phyloP scores from a whole-genome alignment of 169 alveolate genomes.

The Plasmodium gonderi region DNA sequence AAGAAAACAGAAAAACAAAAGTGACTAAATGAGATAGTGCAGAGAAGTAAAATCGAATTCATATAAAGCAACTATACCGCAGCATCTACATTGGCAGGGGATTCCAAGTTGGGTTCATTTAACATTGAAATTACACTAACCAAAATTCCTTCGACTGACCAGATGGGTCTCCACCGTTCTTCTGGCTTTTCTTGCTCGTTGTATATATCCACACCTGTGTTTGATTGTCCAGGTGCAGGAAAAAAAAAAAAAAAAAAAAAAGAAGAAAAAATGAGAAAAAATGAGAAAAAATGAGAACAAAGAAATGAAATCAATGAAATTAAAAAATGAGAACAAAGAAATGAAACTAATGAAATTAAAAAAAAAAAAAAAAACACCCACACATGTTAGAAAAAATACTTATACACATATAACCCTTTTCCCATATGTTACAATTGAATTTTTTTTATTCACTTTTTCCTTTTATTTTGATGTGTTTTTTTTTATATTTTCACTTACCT shows the following conservation, averaged over 20 bases:
- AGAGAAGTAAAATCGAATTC: neutral
- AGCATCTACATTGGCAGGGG: conserved; percentile 98
- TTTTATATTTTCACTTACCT: conserved; percentile 79
- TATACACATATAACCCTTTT: neutral
- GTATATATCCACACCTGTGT: conserved; percentile 87
- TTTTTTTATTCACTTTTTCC: neutral
- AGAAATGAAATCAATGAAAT: neutral
- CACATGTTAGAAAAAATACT: neutral
- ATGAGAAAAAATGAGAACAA: neutral
- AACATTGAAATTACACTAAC: conserved; percentile 96
- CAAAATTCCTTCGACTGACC: conserved; percentile 96
- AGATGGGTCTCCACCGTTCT: conserved; percentile 98
- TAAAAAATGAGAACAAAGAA: neutral
- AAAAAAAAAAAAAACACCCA: neutral
- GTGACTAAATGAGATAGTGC: neutral
- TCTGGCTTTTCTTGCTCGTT: conserved; percentile 97
- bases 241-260: neutral
- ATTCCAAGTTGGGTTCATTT: conserved; percentile 96
- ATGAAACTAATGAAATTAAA: neutral
- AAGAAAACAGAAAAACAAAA: neutral
- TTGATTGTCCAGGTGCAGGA: neutral
- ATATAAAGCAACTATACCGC: conserved; percentile 78
- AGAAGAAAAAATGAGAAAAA: neutral
- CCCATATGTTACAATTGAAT: neutral
- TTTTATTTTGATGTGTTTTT: too few relatives aligned